phyloP scores from a whole-genome alignment of 1,284 basidiomycete species.

The Filobasidium uniguttulatum region DNA sequence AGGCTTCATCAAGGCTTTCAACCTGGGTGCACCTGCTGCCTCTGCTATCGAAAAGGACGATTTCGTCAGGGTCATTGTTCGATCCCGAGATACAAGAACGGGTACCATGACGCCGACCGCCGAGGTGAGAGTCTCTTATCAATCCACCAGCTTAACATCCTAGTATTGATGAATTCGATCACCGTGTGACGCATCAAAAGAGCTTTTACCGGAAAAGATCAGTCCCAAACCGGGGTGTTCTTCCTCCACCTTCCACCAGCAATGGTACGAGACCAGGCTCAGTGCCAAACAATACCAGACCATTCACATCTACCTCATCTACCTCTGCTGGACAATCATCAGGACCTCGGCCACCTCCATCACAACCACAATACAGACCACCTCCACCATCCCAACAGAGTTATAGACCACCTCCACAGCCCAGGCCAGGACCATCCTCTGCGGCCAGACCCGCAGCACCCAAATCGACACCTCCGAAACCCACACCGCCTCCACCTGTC shows the following conservation, averaged over 20 bases:
- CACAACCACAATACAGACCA: constrained; percentile 6
- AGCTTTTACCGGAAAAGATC: constrained; percentile 30
- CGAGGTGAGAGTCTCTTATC: constrained; percentile 22
- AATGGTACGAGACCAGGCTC: constrained; percentile 15
- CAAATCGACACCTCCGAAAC: constrained; percentile 21
- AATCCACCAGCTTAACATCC: not conserved
- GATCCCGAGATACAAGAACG: constrained; percentile 25
- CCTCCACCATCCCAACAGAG: constrained; percentile 9
- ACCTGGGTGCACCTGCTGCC: constrained; percentile 23
- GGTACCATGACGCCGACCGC: constrained; percentile 29
- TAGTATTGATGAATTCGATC: not conserved
- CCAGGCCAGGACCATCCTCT: constrained; percentile 33
- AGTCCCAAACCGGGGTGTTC: constrained; percentile 25
- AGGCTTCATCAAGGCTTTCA: constrained; percentile 32
- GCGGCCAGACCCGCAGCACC: constrained; percentile 32
- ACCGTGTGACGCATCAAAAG: constrained; percentile 12
- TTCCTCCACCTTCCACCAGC: constrained; percentile 12
- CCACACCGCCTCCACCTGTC: constrained; percentile 27
- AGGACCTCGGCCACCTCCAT: too few relatives aligned
- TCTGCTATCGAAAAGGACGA: constrained; percentile 29
- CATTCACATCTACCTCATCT: constrained; percentile 12
- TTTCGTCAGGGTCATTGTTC: constrained; percentile 25
- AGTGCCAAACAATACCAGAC: constrained; percentile 1
- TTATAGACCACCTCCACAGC: constrained; percentile 6
- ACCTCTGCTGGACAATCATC: constrained; percentile 9